phyloP scores from a whole-genome alignment of 2,329 filamentous ascomycete genomes.

The Neoscytalidium dimidiatum region DNA sequence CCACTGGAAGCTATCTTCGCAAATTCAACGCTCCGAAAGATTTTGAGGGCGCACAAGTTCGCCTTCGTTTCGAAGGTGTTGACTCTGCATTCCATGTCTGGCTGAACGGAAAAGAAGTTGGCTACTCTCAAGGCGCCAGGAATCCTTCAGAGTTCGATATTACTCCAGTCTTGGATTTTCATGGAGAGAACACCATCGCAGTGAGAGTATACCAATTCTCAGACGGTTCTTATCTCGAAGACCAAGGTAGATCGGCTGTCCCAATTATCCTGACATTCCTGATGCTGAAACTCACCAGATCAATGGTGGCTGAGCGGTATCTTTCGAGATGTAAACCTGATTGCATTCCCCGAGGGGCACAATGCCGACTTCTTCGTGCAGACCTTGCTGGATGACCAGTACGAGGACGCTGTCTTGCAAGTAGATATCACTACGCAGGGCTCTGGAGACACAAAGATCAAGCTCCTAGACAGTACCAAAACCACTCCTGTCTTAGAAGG shows the following conservation, averaged over 20 bases:
- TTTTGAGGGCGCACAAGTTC: slow-evolving; percentile 57
- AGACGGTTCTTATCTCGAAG: slow-evolving; percentile 69
- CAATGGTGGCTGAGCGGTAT: slow-evolving; percentile 70
- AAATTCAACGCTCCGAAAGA: slow-evolving; percentile 55
- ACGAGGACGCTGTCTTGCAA: slow-evolving; percentile 53
- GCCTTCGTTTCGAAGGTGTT: slow-evolving; percentile 70
- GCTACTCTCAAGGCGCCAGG: slow-evolving; percentile 68
- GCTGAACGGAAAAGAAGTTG: slow-evolving; percentile 64
- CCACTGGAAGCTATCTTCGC: slow-evolving; percentile 64
- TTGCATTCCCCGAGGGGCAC: slow-evolving; percentile 55
- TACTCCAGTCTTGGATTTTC: slow-evolving; percentile 50
- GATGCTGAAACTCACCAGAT: slow-evolving; percentile 41
- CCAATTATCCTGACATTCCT: too few species aligned
- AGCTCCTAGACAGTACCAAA: slow-evolving; percentile 17
- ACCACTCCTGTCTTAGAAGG: background rate
- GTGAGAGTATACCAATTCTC: slow-evolving; percentile 72
- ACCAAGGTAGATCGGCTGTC: slow-evolving; percentile 44
- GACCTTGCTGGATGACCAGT: slow-evolving; percentile 54
- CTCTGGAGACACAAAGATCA: slow-evolving; percentile 44
- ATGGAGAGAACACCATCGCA: slow-evolving; percentile 56
- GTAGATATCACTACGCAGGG: slow-evolving; percentile 49
- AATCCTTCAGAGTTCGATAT: slow-evolving; percentile 73
- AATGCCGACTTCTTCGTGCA: slow-evolving; percentile 63
- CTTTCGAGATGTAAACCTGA: slow-evolving; percentile 66
- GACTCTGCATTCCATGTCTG: slow-evolving; percentile 72